A percentile compares a stretch with the other conserved stretches of the same genome.
phyloP scores from a whole-genome alignment of 2,329 filamentous ascomycete species.

The Beauveria scarabaeidicola region DNA sequence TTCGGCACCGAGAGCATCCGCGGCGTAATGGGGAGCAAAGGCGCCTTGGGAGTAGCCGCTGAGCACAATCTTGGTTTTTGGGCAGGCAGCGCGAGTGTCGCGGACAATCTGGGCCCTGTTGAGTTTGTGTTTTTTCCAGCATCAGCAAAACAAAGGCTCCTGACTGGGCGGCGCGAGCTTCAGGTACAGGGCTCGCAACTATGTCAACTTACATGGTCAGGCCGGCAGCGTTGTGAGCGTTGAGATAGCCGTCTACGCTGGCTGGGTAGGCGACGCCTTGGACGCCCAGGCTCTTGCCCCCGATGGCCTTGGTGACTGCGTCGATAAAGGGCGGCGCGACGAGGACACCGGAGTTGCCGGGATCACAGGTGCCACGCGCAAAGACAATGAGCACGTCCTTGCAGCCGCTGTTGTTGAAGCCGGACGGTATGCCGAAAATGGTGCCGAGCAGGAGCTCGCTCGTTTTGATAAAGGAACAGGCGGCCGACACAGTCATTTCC shows the following conservation, averaged over 20 bases:
- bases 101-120: conserved; percentile 25
- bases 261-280: conserved; percentile 22
- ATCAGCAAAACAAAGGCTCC: not conserved
- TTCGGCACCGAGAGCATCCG: conserved; percentile 16
- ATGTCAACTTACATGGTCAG: conserved; percentile 16
- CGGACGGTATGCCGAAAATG: conserved; percentile 13
- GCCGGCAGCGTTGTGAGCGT: conserved; percentile 15
- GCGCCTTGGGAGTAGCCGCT: conserved; percentile 23
- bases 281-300: conserved; percentile 15
- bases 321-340: conserved; percentile 21
- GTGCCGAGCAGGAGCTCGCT: conserved; percentile 13
- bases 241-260: conserved; percentile 20
- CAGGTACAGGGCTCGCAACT: too few species aligned
- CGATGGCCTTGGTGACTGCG: conserved; percentile 14
- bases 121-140: not conserved
- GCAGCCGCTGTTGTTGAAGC: conserved; percentile 15
- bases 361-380: conserved; percentile 23
- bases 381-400: conserved; percentile 22
- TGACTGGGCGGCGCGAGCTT: not conserved
- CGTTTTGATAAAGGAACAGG: conserved; percentile 12
- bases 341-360: conserved; percentile 22
- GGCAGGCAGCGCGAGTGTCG: conserved; percentile 19
- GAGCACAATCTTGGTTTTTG: conserved; percentile 14
- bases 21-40: conserved; percentile 20
- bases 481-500: conserved; percentile 10